Conservation (phyloP, 306 rosid species). For the Ceratonia siliqua region DNA sequence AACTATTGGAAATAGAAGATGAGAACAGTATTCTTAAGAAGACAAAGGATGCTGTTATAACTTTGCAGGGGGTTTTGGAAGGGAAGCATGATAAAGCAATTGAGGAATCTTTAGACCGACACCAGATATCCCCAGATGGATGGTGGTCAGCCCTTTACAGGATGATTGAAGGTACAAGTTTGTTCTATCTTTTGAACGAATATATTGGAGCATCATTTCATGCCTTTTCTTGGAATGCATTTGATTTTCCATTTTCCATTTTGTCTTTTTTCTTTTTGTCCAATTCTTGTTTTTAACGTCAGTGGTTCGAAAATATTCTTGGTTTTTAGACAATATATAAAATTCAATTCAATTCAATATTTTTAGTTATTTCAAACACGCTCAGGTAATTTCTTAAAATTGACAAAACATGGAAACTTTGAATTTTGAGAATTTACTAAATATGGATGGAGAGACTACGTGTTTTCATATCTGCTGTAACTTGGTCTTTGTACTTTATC, state of each 20-base stretch:
- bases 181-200: constrained; percentile 9
- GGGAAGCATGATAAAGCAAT: constrained; percentile 73
- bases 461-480: background rate
- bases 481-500: constrained; percentile 17
- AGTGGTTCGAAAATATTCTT: background rate
- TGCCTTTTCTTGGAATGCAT: background rate
- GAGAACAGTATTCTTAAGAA: constrained; percentile 64
- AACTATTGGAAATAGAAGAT: constrained; percentile 62
- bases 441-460: background rate
- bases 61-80: constrained; percentile 83
- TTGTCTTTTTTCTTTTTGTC: background rate
- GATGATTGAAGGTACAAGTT: constrained; percentile 79
- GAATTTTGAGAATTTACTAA: background rate
- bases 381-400: too few relatives aligned
- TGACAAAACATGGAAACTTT: background rate
- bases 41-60: constrained; percentile 81
- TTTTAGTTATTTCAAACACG: background rate
- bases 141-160: constrained; percentile 90
- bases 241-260: background rate
- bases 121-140: constrained; percentile 53
- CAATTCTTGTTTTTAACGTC: background rate
- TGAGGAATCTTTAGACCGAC: constrained; percentile 53
- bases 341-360: too few relatives aligned
- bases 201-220: background rate
- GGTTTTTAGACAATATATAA: too few relatives aligned